Base-by-base conservation (phyloP, 352 stramenopile genomes). In the Globisporangium camurandrum region DNA sequence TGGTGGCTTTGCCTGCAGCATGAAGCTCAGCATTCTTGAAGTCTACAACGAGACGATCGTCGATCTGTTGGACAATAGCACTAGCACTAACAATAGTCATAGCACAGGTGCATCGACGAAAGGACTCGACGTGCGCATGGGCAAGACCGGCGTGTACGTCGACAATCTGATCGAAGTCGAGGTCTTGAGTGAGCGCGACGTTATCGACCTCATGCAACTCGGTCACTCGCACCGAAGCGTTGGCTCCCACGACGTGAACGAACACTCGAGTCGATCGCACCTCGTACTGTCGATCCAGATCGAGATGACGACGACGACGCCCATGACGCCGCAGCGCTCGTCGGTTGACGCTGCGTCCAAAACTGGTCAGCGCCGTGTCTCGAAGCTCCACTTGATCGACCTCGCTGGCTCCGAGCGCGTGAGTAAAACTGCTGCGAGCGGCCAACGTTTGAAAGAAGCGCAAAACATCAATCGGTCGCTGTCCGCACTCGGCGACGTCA, bases 401-500 rank as follows among this genome's bases (percentile, higher is more conserved):
- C 61, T 97, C 19, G 86, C 88, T 1, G 88, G 88, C 14, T 91
- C 71, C 0, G 87, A 97, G 49, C 71, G 88, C 33, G 80, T 95
- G 16, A 86, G 76, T 54, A 95, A 96, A 61, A 98, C 87, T 2
- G 87, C 86, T 24, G 86, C 95, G 0, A 92, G 79, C 42, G 95
- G 95, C 0, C 80, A 97, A 27, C 71, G 93, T 5, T 64, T 98
- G 1, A 98, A 98, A 66, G 95, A 98, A 57, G 94, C 95, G 17
- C 90, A 96, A 50, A 96, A 89, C 59, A 99, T 98, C 68, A 99
- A 98, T 62, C 84, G 88, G 12, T 98, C 86, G 14, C 67, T 99
- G 0, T 95, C 86, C 2, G 88, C 87, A 6, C 70, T 98, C 8
- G 95, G 94, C 6, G 82, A 98, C 54, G 95, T 99, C 40, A 98